Conservation (phyloP, 768 basidiomycete genomes). For the Lactifluus subvellereus region DNA sequence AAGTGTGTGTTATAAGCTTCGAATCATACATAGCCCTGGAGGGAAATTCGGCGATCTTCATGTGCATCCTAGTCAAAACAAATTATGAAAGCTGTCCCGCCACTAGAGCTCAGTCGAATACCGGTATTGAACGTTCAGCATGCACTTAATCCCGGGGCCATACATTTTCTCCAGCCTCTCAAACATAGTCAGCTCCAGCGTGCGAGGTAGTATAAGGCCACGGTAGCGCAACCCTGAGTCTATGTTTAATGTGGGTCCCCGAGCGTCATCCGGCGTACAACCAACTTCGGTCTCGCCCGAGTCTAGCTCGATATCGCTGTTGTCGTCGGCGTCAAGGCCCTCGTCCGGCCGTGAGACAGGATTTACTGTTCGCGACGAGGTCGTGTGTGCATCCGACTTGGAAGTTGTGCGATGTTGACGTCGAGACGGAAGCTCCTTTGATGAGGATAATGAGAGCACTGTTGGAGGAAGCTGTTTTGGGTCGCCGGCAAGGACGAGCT, state of each 20-base stretch:
- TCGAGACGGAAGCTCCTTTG: conserved; percentile 24
- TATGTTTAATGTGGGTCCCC: neutral
- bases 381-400: neutral
- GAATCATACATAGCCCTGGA: conserved; percentile 75
- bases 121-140: conserved; percentile 91
- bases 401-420: neutral
- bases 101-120: conserved; percentile 30
- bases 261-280: neutral
- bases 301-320: neutral
- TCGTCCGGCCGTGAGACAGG: neutral
- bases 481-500: conserved; percentile 87
- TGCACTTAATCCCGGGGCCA: conserved; percentile 71
- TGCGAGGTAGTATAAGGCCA: conserved; percentile 51
- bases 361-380: neutral
- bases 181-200: conserved; percentile 86
- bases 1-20: conserved; percentile 59
- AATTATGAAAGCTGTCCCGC: neutral
- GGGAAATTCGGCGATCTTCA: conserved; percentile 78
- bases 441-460: conserved; percentile 59
- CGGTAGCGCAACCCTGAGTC: neutral
- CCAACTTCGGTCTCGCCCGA: neutral
- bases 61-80: conserved; percentile 66
- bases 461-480: conserved; percentile 96
- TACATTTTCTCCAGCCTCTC: conserved; percentile 89
- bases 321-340: neutral